Conservation (phyloP, 2,329 filamentous ascomycete species). For the Cladophialophora bantiana region DNA sequence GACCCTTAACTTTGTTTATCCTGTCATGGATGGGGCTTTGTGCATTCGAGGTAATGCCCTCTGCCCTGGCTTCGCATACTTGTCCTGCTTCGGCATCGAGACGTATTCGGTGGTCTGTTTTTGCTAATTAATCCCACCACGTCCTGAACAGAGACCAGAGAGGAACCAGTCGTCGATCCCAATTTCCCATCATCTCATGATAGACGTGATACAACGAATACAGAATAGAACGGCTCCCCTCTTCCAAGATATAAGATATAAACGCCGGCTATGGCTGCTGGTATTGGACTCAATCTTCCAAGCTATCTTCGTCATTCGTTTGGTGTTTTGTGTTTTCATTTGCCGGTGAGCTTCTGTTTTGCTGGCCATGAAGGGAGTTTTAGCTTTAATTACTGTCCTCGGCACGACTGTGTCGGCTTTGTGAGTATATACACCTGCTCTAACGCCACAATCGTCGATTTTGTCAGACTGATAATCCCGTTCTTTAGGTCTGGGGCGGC, state of each 20-base stretch:
- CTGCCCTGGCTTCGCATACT: not conserved
- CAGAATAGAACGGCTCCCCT: not conserved
- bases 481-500: not conserved
- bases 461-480: too few relatives aligned
- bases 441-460: too few relatives aligned
- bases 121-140: not conserved
- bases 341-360: conserved; percentile 8
- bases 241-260: not conserved
- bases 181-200: conserved; percentile 14
- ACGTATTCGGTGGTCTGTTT: not conserved
- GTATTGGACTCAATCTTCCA: not conserved
- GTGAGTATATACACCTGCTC: conserved; percentile 4
- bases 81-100: not conserved
- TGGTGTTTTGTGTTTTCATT: not conserved
- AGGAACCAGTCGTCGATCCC: conserved; percentile 9
- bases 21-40: not conserved
- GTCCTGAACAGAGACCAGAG: not conserved
- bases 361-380: conserved; percentile 8
- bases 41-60: not conserved
- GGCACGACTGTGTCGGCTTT: conserved; percentile 20
- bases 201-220: conserved; percentile 1
- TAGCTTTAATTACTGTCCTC: conserved; percentile 8
- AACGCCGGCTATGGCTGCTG: not conserved
- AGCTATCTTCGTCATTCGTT: not conserved
- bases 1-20: not conserved